Evolutionary conservation across 1,284 basidiomycete genomes (phyloP), one percentile per base, ranked within the genome.

Genomic region (Heterobasidion parviporum): DNA sequence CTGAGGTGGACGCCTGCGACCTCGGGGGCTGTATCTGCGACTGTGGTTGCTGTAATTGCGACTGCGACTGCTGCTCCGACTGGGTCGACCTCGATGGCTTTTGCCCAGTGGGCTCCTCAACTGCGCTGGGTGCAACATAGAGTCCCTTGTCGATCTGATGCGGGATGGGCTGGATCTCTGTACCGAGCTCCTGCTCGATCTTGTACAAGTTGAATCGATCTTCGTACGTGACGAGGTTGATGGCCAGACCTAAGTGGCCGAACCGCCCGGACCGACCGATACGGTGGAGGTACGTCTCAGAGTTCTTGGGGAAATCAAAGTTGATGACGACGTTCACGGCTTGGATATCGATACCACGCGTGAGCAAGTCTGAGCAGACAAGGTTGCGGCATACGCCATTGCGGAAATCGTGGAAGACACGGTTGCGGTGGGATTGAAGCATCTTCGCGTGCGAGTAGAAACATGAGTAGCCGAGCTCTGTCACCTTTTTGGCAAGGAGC

Each of bases 381-480:
- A 99, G 85, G 75, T 98, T 99, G 64, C 96, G 89, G 77, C 95
- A 98, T 56, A 95, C 93, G 61, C 96, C 96, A 67, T 94, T 94
- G 63, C 96, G 88, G 84, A 99, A 99, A 73, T 99, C 96, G 76
- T 99, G 97, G 82, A 99, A 99, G 63, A 99, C 97, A 67, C 96
- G 89, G 76, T 99, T 99, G 61, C 97, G 93, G 72, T 98, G 94
- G 38, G 89, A 88, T 74, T 99, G 97, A 15, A 98, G 87, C 97
- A 99, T 99, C 77, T 97, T 97, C 54, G 96, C 97, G 70, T 99
- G 96, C 56, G 96, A 98, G 81, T 98, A 99, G 83, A 99, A 99
- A 79, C 97, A 99, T 52, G 95, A 98, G 74, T 99, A 99, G 64
- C 97, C 97, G 54, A 98, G 87, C 67, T 99, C 96, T 16, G 96